Evolutionary conservation across 2,329 filamentous ascomycete genomes (phyloP).

Genomic region (Exophiala spinifera): DNA sequence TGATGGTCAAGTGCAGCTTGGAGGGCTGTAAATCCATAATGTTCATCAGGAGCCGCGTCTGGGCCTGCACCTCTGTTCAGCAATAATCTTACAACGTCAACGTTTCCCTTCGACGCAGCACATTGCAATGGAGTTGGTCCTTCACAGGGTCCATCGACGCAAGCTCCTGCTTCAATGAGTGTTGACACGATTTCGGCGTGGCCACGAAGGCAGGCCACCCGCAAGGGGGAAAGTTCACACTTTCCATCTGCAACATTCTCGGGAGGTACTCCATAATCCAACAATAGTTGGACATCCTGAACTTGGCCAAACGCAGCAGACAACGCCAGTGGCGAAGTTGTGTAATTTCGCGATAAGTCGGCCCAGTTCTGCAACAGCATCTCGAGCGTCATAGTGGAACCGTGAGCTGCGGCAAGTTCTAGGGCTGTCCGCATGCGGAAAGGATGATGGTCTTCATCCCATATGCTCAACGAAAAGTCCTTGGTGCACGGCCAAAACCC

Average conservation of each 20-base stretch:
- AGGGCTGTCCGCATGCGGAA: neutral
- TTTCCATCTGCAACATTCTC: neutral
- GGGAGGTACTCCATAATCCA: neutral
- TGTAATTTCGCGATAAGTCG: neutral
- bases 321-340: neutral
- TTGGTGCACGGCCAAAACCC: too few species aligned
- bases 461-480: too few species aligned
- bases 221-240: conserved; percentile 9
- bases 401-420: neutral
- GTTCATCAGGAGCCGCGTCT: conserved; percentile 17
- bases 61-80: conserved; percentile 23
- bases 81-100: conserved; percentile 21
- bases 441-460: too few species aligned
- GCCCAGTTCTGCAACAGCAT: neutral
- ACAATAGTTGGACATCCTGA: neutral
- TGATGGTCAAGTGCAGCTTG: conserved; percentile 15
- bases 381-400: neutral
- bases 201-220: conserved; percentile 13
- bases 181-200: conserved; percentile 17
- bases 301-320: neutral
- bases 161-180: conserved; percentile 21
- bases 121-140: conserved; percentile 22
- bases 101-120: conserved; percentile 23
- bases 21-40: conserved; percentile 11
- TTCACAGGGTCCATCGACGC: conserved; percentile 10